These are phyloP conservation scores for Hibiscus syriacus DNA, from an alignment of 345 rosid species.

Conservation along the genomic window DNA sequence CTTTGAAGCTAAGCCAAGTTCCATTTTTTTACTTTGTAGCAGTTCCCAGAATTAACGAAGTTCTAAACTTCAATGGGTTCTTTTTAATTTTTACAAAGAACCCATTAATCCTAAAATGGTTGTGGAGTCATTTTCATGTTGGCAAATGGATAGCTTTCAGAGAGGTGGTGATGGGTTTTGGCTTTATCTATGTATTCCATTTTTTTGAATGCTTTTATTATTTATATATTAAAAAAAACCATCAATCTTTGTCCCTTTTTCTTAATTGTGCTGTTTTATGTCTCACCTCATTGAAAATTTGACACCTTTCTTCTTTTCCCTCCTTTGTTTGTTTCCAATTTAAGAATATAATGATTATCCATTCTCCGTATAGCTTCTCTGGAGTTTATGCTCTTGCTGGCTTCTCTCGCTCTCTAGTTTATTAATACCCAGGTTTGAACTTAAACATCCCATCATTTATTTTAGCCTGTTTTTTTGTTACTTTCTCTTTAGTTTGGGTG, in stretches of 20 bases:
- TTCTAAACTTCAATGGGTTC: not conserved
- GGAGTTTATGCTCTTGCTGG: conserved; percentile 14
- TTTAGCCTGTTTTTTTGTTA: not conserved
- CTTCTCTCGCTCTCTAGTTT: not conserved
- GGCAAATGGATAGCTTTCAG: conserved; percentile 47
- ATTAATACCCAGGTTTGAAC: not conserved
- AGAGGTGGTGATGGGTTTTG: conserved; percentile 42
- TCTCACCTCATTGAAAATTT: conserved; percentile 4
- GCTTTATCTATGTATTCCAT: conserved; percentile 12
- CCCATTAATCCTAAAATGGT: conserved; percentile 26
- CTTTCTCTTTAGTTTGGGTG: not conserved
- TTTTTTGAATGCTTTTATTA: conserved; percentile 4
- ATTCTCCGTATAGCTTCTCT: conserved; percentile 14
- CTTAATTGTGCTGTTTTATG: conserved; percentile 7
- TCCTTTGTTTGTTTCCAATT: not conserved
- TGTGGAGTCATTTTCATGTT: conserved; percentile 54
- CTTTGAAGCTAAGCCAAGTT: conserved; percentile 32
- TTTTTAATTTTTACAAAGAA: conserved; percentile 14
- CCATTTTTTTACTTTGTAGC: not conserved
- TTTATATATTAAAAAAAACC: not conserved
- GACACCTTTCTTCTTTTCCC: not conserved
- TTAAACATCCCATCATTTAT: not conserved
- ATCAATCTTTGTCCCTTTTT: conserved; percentile 15
- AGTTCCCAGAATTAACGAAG: not conserved
- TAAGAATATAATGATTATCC: conserved; percentile 13